Base-by-base conservation (phyloP, 768 basidiomycete species). In the Trametes gibbosa region DNA sequence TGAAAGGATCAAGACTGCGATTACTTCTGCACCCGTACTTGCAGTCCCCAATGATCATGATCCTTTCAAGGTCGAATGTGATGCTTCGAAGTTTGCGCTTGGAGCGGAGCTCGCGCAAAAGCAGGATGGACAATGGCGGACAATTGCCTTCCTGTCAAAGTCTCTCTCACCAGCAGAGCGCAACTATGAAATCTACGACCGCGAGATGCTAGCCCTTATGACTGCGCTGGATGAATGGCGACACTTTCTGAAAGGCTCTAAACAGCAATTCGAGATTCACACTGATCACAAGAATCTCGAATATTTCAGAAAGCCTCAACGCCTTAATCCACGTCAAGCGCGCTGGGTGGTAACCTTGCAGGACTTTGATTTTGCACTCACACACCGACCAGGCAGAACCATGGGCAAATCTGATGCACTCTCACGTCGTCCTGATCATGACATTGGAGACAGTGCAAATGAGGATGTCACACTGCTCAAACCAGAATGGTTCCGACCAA, bases 141-240 rank as follows among this genome's bases (percentile, higher is more conserved):
- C 62, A 0, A 50, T 61, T 14, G 66, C 61, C 0, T 68, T 45
- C 37, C 42, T 53, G 2, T 65, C 62, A 12, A 48, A 60, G 51
- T 23, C 53, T 2, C 45, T 64, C 3, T 24, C 43, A 13, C 43
- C 43, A 13, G 21, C 43, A 24, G 43, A 45, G 21, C 43, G 43
- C 14, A 45, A 76, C 52, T 67, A 67, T 32, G 45, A 63, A 32
- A 59, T 64, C 48, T 75, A 75, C 62, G 63, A 77, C 56, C 73
- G 73, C 51, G 77, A 78, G 62, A 49, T 77, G 8, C 64, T 76
- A 2, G 74, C 74, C 1, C 69, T 77, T 19, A 68, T 77, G 17
- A 40, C 61, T 2, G 64, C 69, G 0, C 52, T 72, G n/a, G 57
- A 65, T 12, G 57, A 63, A 16, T 72, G 67, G 68, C 43, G 66